phyloP scores from a whole-genome alignment of 1,284 basidiomycete genomes.

The Volvariella surrecta region DNA sequence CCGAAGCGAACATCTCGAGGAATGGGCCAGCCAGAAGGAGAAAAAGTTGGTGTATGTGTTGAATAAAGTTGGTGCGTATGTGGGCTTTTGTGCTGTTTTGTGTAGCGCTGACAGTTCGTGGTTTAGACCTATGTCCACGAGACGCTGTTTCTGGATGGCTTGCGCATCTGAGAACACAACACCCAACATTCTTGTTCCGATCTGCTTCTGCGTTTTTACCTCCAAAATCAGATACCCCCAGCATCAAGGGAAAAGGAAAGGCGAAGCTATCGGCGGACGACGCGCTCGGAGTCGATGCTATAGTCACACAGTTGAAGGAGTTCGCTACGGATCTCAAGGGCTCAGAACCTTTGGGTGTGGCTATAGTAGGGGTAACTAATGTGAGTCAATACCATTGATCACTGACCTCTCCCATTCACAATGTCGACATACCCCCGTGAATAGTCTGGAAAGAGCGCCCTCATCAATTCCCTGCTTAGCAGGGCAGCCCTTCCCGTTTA shows the following conservation, averaged over 20 bases:
- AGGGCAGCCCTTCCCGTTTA: slow-evolving; percentile 56
- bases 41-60: slow-evolving; percentile 65
- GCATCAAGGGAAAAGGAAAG: slow-evolving; percentile 41
- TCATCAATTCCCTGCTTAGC: slow-evolving; percentile 69
- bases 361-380: slow-evolving; percentile 71
- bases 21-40: slow-evolving; percentile 36
- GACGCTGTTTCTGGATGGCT: slow-evolving; percentile 80
- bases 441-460: slow-evolving; percentile 74
- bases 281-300: slow-evolving; percentile 45
- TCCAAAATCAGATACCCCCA: slow-evolving; percentile 21
- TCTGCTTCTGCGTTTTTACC: slow-evolving; percentile 64
- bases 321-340: slow-evolving; percentile 38
- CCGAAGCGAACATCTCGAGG: slow-evolving; percentile 60
- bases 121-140: slow-evolving; percentile 74
- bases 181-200: slow-evolving; percentile 78
- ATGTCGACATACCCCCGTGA: slow-evolving; percentile 10
- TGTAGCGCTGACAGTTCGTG: slow-evolving; percentile 6
- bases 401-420: slow-evolving; percentile 3
- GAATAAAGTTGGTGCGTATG: slow-evolving; percentile 84
- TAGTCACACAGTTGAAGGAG: slow-evolving; percentile 36
- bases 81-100: slow-evolving; percentile 1
- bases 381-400: too few species aligned
- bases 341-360: slow-evolving; percentile 47
- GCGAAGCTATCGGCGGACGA: slow-evolving; percentile 39
- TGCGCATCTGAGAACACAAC: slow-evolving; percentile 52